Evolutionary conservation across 225 moss, liverwort and hornwort species (phyloP), one percentile per base, ranked within the genome.

Genomic region (Lunularia cruciata): DNA sequence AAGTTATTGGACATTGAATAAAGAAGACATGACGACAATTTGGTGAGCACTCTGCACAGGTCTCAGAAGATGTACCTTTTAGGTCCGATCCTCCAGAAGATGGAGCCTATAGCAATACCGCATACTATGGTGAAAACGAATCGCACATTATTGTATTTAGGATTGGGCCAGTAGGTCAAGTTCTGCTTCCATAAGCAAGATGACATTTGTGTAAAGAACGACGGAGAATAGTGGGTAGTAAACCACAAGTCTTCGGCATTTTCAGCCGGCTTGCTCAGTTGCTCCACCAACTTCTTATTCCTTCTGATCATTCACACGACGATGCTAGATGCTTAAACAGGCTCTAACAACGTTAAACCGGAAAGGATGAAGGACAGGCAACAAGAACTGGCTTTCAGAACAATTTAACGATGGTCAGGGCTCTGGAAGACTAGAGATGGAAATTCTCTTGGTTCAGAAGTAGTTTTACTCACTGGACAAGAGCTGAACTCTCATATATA

Each of bases 121-220:
- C 86, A 68, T 16, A 86, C n/a, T 0, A 86, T 0, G 5, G 94
- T 49, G 68, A 86, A 94, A 13, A 84, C 18, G 37, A 84, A 77
- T 0, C 94, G 89, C 33, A 86, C 86, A 62, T 78, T 80, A 60
- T 91, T 94, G 82, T 85, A 94, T 4, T 86, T 73, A 0, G 87
- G 71, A 70, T 82, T 89, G 8, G 90, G 86, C 89, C 90, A 94
- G 36, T 94, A 94, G 2, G 91, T 91, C 83, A 83, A 73, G 67
- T 86, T 76, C 68, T 94, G 94, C 76, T 94, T 94, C 94, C 94
- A 94, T 47, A 94, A 67, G 54, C 90, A 91, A 1, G 87, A 84
- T 28, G 65, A 76, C 27, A 94, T 73, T 74, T 94, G 94, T 30
- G 75, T 62, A 56, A 83, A 74, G 78, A 91, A 86, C 27, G 89